Evolutionary conservation across 306 rosid genomes (phyloP), one percentile per base, ranked within the genome.

Genomic region (Castanospermum australe): DNA sequence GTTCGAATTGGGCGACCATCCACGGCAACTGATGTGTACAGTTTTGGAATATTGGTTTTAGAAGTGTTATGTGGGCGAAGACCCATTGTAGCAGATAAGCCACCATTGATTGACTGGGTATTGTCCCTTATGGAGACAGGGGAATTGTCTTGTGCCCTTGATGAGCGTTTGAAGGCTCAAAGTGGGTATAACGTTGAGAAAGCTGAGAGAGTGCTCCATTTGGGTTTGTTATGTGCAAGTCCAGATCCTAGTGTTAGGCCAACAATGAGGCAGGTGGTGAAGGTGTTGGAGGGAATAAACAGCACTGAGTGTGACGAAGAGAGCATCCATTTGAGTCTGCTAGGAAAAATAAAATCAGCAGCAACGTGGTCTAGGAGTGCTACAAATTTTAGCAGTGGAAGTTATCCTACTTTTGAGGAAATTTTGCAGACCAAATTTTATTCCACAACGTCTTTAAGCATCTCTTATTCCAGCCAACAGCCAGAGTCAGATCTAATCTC

Each of bases 151-250:
- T 7, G 33, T 36, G 91, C 87, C 18, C 25, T 87, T 28, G 97
- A 87, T 67, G 92, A 84, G 82, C 55, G 88, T 55, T 55, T 93
- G 77, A 88, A 80, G 82, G 59, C 14, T 30, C 74, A 38, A n/a
- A 84, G 82, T 4, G 88, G 76, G 8, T 76, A 62, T 30, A 68
- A 39, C 50, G 8, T 25, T 25, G 80, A 81, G 60, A 91, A 88
- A 76, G 88, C 82, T 69, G 87, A 91, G 80, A 93, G 75, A 38
- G 32, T 90, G 60, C 83, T 93, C 61, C 84, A 68, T 44, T 76
- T 91, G 88, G 97, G 94, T 55, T 80, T 93, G 86, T 76, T 82
- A 17, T 91, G 97, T 84, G 89, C 88, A 20, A 67, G 86, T 80
- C 56, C 73, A 9, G 94, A 89, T 11, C 90, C 93, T 25, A 28